These are phyloP conservation scores for Globisporangium irregulare DNA, from an alignment of 352 stramenopile genomes.

Conservation along the genomic window DNA sequence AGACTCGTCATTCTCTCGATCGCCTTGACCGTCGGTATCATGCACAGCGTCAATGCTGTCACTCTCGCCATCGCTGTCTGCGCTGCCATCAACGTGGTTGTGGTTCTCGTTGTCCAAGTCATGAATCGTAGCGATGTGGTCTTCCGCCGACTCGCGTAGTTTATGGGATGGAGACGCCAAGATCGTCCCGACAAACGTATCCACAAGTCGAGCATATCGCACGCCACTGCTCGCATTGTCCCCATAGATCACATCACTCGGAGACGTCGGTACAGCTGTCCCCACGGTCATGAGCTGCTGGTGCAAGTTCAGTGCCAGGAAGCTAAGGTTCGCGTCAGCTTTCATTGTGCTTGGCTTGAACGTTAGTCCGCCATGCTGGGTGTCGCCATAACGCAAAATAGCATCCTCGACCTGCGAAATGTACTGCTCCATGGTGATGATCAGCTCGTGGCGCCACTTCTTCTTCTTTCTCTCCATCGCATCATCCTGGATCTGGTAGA, in stretches of 20 bases:
- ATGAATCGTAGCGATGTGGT: conserved; percentile 17
- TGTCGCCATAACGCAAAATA: conserved; percentile 70
- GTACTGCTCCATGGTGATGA: conserved; percentile 77
- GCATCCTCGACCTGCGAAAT: conserved; percentile 77
- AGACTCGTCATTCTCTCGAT: conserved; percentile 15
- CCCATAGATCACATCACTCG: conserved; percentile 45
- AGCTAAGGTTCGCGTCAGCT: conserved; percentile 70
- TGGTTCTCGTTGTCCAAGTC: conserved; percentile 19
- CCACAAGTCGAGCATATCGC: conserved; percentile 51
- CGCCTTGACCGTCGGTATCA: conserved; percentile 17
- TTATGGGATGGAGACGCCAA: conserved; percentile 32
- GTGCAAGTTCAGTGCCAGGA: conserved; percentile 82
- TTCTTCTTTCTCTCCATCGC: conserved; percentile 73
- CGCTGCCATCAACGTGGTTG: conserved; percentile 18
- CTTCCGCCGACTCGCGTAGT: background rate
- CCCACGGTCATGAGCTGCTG: conserved; percentile 81
- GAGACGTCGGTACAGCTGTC: conserved; percentile 59
- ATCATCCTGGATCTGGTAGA: conserved; percentile 85
- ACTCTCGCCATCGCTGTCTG: conserved; percentile 20
- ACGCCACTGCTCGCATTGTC: conserved; percentile 29
- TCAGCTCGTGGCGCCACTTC: conserved; percentile 74
- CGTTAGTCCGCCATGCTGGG: conserved; percentile 61
- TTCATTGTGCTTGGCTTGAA: conserved; percentile 90
- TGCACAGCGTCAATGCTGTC: conserved; percentile 27
- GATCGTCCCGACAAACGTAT: conserved; percentile 53